Percentiles rank a stretch among this genome's conserved stretches.
These are phyloP conservation scores for Ceratocystis eucalypticola DNA, from an alignment of 2,329 filamentous ascomycete genomes.

Conservation along the genomic window DNA sequence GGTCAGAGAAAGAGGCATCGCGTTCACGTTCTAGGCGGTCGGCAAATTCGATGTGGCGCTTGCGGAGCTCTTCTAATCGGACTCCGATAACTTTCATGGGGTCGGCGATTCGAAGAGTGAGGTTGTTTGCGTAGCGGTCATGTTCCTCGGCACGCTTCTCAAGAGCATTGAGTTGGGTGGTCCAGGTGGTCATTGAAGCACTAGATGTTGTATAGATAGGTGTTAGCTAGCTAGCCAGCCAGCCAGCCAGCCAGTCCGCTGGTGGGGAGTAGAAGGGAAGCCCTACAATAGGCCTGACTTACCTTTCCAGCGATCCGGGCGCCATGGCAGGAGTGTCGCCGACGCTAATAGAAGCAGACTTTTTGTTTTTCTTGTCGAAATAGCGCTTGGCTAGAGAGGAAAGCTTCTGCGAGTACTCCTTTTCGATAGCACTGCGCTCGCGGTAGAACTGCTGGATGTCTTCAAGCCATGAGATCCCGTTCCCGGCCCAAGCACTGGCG, in stretches of 20 bases:
- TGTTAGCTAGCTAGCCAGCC: neutral
- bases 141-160: constrained; percentile 82
- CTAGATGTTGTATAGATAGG: constrained; percentile 30
- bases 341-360: constrained; percentile 74
- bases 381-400: constrained; percentile 85
- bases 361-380: constrained; percentile 91
- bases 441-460: constrained; percentile 97
- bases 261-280: neutral
- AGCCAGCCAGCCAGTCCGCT: neutral
- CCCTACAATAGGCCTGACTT: constrained; percentile 17
- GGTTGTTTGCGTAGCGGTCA: constrained; percentile 66
- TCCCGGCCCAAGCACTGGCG: constrained; percentile 79
- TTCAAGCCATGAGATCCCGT: constrained; percentile 87
- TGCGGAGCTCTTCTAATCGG: constrained; percentile 83
- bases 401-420: constrained; percentile 87
- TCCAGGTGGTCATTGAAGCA: constrained; percentile 93
- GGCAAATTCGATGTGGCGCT: constrained; percentile 79
- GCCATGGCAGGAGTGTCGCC: constrained; percentile 88
- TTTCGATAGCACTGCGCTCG: constrained; percentile 85
- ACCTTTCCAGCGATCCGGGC: constrained; percentile 86
- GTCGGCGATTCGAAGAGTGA: constrained; percentile 70
- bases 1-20: constrained; percentile 66
- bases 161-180: constrained; percentile 78
- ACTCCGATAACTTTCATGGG: constrained; percentile 61
- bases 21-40: constrained; percentile 80